Conservation (phyloP, 108 stramenopile species). For the Cylindrotheca closterium region DNA sequence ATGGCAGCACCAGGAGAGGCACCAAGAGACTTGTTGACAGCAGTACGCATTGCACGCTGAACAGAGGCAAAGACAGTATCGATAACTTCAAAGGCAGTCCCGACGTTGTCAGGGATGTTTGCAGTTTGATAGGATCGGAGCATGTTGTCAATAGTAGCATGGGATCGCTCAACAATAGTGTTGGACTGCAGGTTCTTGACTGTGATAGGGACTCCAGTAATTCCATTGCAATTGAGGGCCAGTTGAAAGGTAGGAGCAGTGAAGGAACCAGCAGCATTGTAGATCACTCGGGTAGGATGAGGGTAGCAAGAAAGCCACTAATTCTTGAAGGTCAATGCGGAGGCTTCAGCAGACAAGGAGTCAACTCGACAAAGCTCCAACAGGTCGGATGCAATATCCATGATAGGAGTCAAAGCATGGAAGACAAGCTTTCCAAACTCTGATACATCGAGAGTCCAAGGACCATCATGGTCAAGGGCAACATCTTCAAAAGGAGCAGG, state of each 20-base stretch:
- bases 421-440: constrained; percentile 7
- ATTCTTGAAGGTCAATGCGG: constrained; percentile 5
- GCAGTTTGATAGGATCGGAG: constrained; percentile 13
- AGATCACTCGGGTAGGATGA: constrained; percentile 14
- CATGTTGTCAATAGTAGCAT: constrained; percentile 30
- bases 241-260: constrained; percentile 29
- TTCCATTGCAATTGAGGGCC: neutral
- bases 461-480: constrained; percentile 36
- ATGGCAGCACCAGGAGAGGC: constrained; percentile 40
- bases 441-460: constrained; percentile 33
- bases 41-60: no score
- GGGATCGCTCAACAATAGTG: constrained; percentile 38
- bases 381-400: constrained; percentile 29
- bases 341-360: constrained; percentile 1
- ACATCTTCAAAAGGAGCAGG: constrained; percentile 25
- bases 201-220: constrained; percentile 19
- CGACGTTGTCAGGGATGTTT: constrained; percentile 15
- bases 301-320: constrained; percentile 38
- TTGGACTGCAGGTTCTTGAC: no score
- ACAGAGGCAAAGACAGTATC: no score
- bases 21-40: constrained; percentile 11
- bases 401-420: constrained; percentile 34
- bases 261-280: constrained; percentile 37
- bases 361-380: constrained; percentile 29
- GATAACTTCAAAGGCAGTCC: constrained; percentile 15